These are phyloP conservation scores for Aspergillus nidulans DNA, from an alignment of 495 filamentous ascomycete species.

Conservation along the genomic window DNA sequence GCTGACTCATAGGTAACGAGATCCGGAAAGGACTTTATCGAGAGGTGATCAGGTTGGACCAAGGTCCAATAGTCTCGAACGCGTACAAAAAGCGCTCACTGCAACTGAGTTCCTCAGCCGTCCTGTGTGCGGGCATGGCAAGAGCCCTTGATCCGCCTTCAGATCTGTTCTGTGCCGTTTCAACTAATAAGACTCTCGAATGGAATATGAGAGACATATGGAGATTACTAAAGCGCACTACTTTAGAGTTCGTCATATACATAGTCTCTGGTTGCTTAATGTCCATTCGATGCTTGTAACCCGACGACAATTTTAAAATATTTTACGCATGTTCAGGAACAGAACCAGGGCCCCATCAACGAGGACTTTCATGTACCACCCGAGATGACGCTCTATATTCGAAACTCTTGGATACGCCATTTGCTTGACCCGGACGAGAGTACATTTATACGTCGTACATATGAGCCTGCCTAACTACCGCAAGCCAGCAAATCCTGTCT, in stretches of 20 bases:
- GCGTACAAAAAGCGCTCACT: constrained; percentile 16
- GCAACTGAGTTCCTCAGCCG: constrained; percentile 23
- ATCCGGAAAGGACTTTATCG: constrained; percentile 19
- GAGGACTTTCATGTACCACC: neutral
- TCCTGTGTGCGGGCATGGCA: constrained; percentile 14
- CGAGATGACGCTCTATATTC: constrained; percentile 24
- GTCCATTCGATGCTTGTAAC: constrained; percentile 22
- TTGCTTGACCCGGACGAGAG: constrained; percentile 22
- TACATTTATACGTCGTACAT: constrained; percentile 27
- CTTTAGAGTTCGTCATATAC: constrained; percentile 26
- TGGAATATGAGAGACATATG: neutral
- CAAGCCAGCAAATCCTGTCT: constrained; percentile 18
- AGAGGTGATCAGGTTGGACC: neutral
- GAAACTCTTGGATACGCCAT: constrained; percentile 39
- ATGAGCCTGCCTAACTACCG: constrained; percentile 3
- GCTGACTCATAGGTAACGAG: constrained; percentile 30
- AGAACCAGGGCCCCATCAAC: constrained; percentile 10
- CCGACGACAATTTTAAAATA: constrained; percentile 27
- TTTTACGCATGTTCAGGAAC: constrained; percentile 22
- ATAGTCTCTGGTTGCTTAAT: constrained; percentile 24
- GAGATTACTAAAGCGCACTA: neutral
- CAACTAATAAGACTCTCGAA: constrained; percentile 24
- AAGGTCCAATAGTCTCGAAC: constrained; percentile 26
- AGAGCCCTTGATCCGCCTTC: constrained; percentile 9
- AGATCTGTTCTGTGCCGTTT: constrained; percentile 25